Evolutionary conservation across 257 asterid species (phyloP).

Genomic region (Nicotiana knightiana): DNA sequence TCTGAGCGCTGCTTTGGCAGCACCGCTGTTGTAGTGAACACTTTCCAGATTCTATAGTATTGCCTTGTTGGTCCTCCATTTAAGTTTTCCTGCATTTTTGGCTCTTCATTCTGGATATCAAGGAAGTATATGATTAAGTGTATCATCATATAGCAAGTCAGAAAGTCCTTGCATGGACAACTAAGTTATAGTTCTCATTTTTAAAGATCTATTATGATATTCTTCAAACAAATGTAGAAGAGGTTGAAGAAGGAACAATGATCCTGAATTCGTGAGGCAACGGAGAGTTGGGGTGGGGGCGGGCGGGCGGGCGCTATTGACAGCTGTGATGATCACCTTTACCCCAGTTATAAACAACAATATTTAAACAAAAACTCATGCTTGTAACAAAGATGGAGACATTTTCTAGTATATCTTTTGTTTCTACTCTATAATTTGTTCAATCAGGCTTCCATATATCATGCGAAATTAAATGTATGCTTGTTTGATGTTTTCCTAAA

Average conservation of each 20-base stretch:
- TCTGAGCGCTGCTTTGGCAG: background rate
- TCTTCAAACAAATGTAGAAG: background rate
- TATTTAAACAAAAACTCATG: background rate
- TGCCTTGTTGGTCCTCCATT: background rate
- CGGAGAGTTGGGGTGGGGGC: background rate
- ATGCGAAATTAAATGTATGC: background rate
- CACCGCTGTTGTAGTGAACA: background rate
- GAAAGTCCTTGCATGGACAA: background rate
- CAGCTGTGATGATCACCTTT: background rate
- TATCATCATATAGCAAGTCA: background rate
- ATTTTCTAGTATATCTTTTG: background rate
- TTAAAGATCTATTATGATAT: background rate
- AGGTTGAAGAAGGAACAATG: constrained; percentile 37
- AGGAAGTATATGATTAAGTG: background rate
- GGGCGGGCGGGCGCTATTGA: background rate
- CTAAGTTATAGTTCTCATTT: background rate
- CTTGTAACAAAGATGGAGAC: background rate
- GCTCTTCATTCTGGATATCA: background rate
- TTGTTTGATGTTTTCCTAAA: background rate
- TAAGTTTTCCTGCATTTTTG: background rate
- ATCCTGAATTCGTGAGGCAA: constrained; percentile 1
- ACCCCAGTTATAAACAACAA: background rate
- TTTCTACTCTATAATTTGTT: background rate
- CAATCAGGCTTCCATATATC: background rate
- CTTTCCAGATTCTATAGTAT: background rate